Conservation (phyloP, 192 early-diverging fungal genomes). For the Backusella westeae region DNA sequence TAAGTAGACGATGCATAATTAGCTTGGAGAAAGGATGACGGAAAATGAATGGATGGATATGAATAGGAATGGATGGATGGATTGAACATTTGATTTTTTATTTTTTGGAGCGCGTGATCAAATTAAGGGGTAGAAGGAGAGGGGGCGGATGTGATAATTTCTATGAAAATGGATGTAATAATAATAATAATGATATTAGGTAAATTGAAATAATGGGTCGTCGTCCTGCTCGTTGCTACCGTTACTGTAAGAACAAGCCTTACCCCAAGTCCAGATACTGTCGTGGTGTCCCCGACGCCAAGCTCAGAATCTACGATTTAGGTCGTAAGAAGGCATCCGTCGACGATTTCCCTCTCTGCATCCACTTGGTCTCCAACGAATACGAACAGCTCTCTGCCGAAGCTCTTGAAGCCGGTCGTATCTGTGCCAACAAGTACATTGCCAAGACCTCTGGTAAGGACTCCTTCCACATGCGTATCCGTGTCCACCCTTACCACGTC, state of each 20-base stretch:
- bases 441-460: constrained; percentile 96
- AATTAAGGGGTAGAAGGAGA: neutral
- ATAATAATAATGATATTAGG: neutral
- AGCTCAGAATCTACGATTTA: constrained; percentile 97
- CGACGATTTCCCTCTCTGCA: constrained; percentile 95
- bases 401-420: constrained; percentile 97
- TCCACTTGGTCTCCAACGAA: constrained; percentile 97
- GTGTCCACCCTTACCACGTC: constrained; percentile 99
- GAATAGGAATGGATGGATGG: neutral
- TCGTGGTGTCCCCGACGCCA: constrained; percentile 99
- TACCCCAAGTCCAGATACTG: constrained; percentile 98
- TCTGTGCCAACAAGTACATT: constrained; percentile 99
- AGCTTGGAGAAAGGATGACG: neutral
- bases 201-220: constrained; percentile 75
- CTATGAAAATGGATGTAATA: neutral
- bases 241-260: constrained; percentile 99
- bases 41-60: neutral
- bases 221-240: constrained; percentile 98
- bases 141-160: neutral
- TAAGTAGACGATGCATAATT: neutral
- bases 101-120: neutral
- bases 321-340: constrained; percentile 97
- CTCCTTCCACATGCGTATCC: constrained; percentile 98
- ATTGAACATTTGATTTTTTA: neutral
- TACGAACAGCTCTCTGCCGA: constrained; percentile 98